A percentile compares a stretch with the other conserved stretches of the same genome.
phyloP scores from a whole-genome alignment of 2,329 filamentous ascomycete genomes.

The Colletotrichum tropicale region DNA sequence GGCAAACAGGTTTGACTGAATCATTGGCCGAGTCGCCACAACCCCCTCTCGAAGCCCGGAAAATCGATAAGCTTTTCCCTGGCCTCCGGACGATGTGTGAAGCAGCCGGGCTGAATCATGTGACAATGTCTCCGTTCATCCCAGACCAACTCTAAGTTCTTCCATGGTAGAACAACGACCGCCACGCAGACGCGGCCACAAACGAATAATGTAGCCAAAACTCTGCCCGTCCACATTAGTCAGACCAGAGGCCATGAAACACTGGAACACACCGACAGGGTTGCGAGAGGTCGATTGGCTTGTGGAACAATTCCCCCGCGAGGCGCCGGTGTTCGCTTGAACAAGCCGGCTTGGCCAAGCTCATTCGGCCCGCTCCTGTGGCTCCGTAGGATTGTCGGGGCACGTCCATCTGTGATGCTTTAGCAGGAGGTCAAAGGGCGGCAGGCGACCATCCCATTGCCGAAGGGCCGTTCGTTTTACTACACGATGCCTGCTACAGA shows the following conservation, averaged over 20 bases:
- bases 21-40: not conserved
- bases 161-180: not conserved
- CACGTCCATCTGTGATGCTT: not conserved
- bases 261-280: not conserved
- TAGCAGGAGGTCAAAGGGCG: not conserved
- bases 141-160: not conserved
- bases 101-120: not conserved
- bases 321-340: not conserved
- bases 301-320: not conserved
- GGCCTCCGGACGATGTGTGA: not conserved
- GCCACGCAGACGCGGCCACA: not conserved
- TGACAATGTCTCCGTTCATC: conserved; percentile 1
- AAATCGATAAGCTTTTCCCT: not conserved
- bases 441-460: not conserved
- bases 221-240: not conserved
- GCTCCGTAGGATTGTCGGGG: not conserved
- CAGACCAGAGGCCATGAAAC: not conserved
- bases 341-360: not conserved
- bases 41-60: not conserved
- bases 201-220: not conserved
- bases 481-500: not conserved
- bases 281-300: not conserved
- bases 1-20: not conserved
- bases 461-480: not conserved
- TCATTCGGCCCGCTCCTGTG: not conserved